Evolutionary conservation across 2,329 filamentous ascomycete species (phyloP).

Genomic region (Arthrocladium fulminans): DNA sequence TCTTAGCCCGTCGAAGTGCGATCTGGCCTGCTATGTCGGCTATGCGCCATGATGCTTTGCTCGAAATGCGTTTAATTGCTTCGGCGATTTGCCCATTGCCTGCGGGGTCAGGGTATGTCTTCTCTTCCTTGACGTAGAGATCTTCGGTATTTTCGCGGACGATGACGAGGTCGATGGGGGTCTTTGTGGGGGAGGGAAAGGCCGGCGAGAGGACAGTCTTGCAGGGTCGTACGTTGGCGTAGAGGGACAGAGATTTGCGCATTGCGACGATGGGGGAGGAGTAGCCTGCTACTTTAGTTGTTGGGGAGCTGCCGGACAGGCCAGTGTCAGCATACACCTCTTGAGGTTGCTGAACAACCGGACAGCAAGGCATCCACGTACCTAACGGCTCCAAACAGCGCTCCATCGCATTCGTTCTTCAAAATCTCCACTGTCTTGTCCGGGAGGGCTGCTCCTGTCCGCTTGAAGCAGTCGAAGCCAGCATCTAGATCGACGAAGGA

Average conservation of each 20-base stretch:
- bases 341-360: too few species aligned
- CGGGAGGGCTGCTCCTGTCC: constrained; percentile 78
- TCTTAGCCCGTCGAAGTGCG: constrained; percentile 73
- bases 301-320: constrained; percentile 59
- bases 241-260: constrained; percentile 88
- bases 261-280: constrained; percentile 93
- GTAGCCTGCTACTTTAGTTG: constrained; percentile 84
- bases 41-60: constrained; percentile 76
- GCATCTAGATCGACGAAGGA: constrained; percentile 88
- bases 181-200: constrained; percentile 33
- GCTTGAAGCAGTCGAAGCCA: constrained; percentile 87
- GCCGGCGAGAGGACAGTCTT: constrained; percentile 58
- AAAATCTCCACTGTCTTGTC: constrained; percentile 85
- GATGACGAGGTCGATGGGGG: constrained; percentile 90
- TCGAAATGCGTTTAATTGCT: constrained; percentile 93
- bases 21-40: constrained; percentile 92
- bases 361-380: constrained; percentile 28
- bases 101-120: constrained; percentile 59
- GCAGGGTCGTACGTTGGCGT: constrained; percentile 94
- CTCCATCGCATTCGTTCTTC: constrained; percentile 85
- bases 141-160: constrained; percentile 99
- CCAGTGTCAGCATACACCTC: background rate
- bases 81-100: constrained; percentile 75
- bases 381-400: constrained; percentile 90
- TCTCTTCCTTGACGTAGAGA: constrained; percentile 95